A percentile compares a stretch with the other conserved stretches of the same genome.
Conservation (phyloP, 192 early-diverging fungal genomes). For the Coemansia sp. region DNA sequence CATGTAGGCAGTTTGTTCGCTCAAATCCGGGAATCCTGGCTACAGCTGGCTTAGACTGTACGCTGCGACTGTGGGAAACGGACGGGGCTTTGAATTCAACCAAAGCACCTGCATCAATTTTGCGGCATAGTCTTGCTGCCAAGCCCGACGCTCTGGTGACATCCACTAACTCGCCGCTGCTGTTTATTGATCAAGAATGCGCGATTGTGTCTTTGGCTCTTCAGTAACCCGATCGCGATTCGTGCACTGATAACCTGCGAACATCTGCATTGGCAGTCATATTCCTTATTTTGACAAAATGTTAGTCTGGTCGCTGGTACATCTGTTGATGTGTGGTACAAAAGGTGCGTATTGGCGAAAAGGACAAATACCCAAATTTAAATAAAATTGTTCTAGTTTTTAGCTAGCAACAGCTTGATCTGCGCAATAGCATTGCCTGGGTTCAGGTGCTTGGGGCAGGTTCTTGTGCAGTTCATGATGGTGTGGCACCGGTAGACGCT, state of each 20-base stretch:
- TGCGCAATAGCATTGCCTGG: slow-evolving; percentile 95
- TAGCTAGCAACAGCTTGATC: slow-evolving; percentile 93
- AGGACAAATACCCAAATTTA: background rate
- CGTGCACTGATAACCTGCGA: background rate
- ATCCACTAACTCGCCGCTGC: slow-evolving; percentile 2
- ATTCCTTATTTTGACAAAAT: background rate
- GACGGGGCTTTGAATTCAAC: slow-evolving; percentile 15
- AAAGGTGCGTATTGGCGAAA: background rate
- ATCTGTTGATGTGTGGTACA: background rate
- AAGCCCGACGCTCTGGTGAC: slow-evolving; percentile 40
- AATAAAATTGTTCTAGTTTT: slow-evolving; percentile 15
- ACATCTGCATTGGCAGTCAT: background rate
- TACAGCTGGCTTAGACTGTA: slow-evolving; percentile 44
- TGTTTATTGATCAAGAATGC: slow-evolving; percentile 30
- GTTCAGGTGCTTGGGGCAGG: slow-evolving; percentile 97
- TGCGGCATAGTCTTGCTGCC: slow-evolving; percentile 3
- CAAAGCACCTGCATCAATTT: background rate
- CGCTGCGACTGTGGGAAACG: slow-evolving; percentile 33
- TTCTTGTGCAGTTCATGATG: slow-evolving; percentile 97
- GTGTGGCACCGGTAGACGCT: slow-evolving; percentile 99
- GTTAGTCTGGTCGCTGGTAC: background rate
- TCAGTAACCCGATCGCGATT: background rate
- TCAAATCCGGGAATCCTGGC: slow-evolving; percentile 30
- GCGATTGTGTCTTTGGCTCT: slow-evolving; percentile 15
- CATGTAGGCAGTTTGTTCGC: slow-evolving; percentile 39